Percentiles rank a stretch among this genome's conserved stretches.
Conservation (phyloP, 768 basidiomycete genomes). For the Arthromyces matolae region DNA sequence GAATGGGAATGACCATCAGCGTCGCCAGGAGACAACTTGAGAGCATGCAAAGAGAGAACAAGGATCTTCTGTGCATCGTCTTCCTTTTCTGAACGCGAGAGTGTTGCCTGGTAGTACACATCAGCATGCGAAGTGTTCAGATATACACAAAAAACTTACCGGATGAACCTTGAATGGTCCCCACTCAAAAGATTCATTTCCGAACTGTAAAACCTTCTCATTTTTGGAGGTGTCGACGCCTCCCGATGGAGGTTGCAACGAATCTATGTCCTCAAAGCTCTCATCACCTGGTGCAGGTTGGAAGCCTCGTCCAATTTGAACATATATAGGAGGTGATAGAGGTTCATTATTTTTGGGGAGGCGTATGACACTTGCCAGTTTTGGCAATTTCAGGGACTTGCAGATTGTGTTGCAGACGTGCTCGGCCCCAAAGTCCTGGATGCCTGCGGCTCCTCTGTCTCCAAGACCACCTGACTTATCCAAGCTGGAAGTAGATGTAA, state of each 20-base stretch:
- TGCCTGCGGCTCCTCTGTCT: neutral
- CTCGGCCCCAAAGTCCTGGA: neutral
- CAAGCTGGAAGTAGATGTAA: neutral
- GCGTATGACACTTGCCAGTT: neutral
- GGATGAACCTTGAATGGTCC: neutral
- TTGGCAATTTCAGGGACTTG: neutral
- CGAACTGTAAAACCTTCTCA: neutral
- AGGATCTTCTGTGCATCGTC: neutral
- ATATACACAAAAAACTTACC: neutral
- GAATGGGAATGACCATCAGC: neutral
- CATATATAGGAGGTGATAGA: neutral
- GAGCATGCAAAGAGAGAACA: neutral
- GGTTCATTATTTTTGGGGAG: neutral
- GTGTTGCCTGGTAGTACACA: neutral
- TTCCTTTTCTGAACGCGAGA: neutral
- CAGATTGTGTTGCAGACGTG: neutral
- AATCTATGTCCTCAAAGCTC: neutral
- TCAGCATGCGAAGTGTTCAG: neutral
- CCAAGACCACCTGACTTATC: neutral
- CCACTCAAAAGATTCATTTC: neutral
- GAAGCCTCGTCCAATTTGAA: neutral
- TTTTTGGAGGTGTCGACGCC: neutral
- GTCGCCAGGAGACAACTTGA: neutral
- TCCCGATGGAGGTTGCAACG: neutral
- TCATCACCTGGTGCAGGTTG: neutral